These are phyloP conservation scores for Candida peoriensis DNA, from an alignment of 805 yeast genomes.

Conservation along the genomic window DNA sequence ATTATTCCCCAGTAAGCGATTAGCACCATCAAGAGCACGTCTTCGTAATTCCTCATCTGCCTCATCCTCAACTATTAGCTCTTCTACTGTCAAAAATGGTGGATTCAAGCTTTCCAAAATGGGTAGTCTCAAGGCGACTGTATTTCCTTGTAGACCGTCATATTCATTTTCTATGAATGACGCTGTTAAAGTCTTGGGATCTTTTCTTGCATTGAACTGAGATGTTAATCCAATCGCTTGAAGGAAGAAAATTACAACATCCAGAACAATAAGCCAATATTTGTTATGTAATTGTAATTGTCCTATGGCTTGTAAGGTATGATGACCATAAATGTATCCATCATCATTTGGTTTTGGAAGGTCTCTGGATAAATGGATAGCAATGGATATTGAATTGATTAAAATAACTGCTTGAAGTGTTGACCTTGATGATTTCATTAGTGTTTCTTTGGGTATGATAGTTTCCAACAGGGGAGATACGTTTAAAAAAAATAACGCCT, in stretches of 20 bases:
- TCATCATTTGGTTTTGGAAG: slow-evolving; percentile 19
- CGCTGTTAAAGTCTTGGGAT: neutral
- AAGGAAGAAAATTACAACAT: slow-evolving; percentile 12
- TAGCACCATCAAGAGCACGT: no score
- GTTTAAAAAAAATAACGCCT: slow-evolving; percentile 8
- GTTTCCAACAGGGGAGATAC: slow-evolving; percentile 4
- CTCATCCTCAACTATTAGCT: no score
- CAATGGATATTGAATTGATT: slow-evolving; percentile 5
- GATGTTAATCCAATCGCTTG: slow-evolving; percentile 16
- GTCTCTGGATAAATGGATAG: slow-evolving; percentile 11
- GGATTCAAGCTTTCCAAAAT: slow-evolving; percentile 11
- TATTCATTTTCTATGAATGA: slow-evolving; percentile 9
- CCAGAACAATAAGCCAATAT: slow-evolving; percentile 12
- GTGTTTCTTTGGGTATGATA: slow-evolving; percentile 7
- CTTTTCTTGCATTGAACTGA: slow-evolving; percentile 6
- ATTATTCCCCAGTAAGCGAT: no score
- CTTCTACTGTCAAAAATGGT: slow-evolving; percentile 10
- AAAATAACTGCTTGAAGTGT: slow-evolving; percentile 13
- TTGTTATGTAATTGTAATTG: slow-evolving; percentile 15
- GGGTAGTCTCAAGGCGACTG: slow-evolving; percentile 12
- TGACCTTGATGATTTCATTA: slow-evolving; percentile 6
- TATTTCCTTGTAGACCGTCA: slow-evolving; percentile 22
- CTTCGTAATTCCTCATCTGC: neutral
- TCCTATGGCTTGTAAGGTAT: slow-evolving; percentile 22
- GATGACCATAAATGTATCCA: slow-evolving; percentile 24